Base-by-base conservation (phyloP, 2,329 filamentous ascomycete species). In the Trichoderma sp. region DNA sequence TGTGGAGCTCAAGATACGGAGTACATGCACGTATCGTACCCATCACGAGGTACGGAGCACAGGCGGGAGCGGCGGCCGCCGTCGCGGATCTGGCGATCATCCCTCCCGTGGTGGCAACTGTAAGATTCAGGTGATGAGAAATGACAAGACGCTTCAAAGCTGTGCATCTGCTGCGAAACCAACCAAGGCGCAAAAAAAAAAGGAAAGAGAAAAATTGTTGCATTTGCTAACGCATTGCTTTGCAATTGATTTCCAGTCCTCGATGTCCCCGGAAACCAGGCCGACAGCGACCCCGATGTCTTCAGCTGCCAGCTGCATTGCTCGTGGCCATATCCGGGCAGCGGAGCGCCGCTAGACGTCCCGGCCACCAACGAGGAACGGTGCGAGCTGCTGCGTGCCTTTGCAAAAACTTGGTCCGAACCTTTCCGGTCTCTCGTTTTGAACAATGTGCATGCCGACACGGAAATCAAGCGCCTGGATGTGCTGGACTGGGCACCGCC, bases 281-380 rank as follows among this genome's bases (percentile, higher is more conserved):
- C 81, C 4, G 78, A 81, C 3, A 79, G 74, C 16, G 77, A 81
- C 14, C 59, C 74, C 0, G 83, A 84, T 56, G 81, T 81, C 2
- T 89, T 88, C 76, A 83, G 82, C 14, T 85, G 85, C 75, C 88
- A 90, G 79, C 82, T 90, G 14, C 85, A 88, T 41, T 78, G 88
- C 16, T 89, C 88, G 1, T 91, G 89, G 89, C 85, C 87, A 3
- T 81, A 84, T 1, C 59, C 79, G 3, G 85, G 83, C 0, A 86
- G 84, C 74, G 45, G 21, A 50, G 50, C 84, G 86, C n/a, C 59
- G 4, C 21, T 16, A 3, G 80, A 84, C 0, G 81, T 88, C 0
- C 89, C 89, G 0, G 77, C 79, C 0, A 83, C 81, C 0, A 85
- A 84, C 29, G 71, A 76, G 3, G 87, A 83, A 3, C 83, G 85